A percentile compares a stretch with the other conserved stretches of the same genome.
These are phyloP conservation scores for Gossypium australe DNA, from an alignment of 345 rosid species.

Conservation along the genomic window DNA sequence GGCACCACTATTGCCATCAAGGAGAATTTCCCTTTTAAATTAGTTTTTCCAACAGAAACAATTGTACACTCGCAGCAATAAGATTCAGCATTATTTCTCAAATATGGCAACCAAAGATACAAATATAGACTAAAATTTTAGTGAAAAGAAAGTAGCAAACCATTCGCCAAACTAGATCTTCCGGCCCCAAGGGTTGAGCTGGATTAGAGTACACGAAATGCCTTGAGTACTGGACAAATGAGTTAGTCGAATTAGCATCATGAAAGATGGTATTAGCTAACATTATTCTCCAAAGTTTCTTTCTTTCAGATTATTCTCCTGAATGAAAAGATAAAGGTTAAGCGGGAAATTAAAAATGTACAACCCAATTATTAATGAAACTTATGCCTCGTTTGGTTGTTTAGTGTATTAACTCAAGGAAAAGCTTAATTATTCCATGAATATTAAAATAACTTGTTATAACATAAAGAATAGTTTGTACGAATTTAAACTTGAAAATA, in stretches of 20 bases:
- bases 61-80: not conserved
- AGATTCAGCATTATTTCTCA: not conserved
- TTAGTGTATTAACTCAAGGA: too few relatives aligned
- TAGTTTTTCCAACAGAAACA: not conserved
- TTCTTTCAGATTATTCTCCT: too few relatives aligned
- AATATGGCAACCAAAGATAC: not conserved
- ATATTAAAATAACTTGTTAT: too few relatives aligned
- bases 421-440: too few relatives aligned
- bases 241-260: slow-evolving; percentile 12
- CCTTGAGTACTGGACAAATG: slow-evolving; percentile 53
- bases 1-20: not conserved
- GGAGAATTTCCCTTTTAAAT: not conserved
- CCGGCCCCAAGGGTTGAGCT: slow-evolving; percentile 92
- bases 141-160: slow-evolving; percentile 30
- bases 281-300: not conserved
- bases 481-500: too few relatives aligned
- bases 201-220: slow-evolving; percentile 89
- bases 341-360: not conserved
- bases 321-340: not conserved
- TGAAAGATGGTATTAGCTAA: not conserved
- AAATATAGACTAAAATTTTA: not conserved
- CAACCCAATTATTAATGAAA: not conserved
- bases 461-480: too few relatives aligned
- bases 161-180: slow-evolving; percentile 97
- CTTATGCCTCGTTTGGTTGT: not conserved